Base-by-base conservation (phyloP, 129 eudicot species). In the Flaveria brownii region DNA sequence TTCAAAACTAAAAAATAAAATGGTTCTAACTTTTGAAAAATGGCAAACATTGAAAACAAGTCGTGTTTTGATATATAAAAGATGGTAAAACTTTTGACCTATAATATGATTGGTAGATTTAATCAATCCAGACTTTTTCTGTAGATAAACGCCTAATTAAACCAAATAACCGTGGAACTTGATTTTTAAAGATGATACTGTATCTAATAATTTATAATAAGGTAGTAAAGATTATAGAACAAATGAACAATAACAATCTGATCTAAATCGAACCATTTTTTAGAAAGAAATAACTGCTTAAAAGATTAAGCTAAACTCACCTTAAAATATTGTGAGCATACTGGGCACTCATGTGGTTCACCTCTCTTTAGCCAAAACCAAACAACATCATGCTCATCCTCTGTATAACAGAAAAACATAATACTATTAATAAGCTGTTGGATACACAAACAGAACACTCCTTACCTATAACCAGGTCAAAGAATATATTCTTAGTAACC, bases 341-440 rank as follows among this genome's bases (percentile, higher is more conserved):
- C 99, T 67, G 97, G 99, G 85, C 97, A 94, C 66, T 91, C 99
- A 70, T 84, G 90, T 52, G 97, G 83, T 82, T 94, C 82, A 28
- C 86, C 97, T 84, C 91, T 94, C 96, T 91, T 90, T 81, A 94
- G 90, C 97, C 96, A 89, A 84, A 94, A 89, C 99, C 99, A 94
- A 75, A 89, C 97, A 78, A 94, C 96, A 87, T 94, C 99, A 82
- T 93, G 98, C 81, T 93, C 98, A 28, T 91, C 98, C 80, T 93
- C 98, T 93, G 85, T 76, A 54, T 36, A 5, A 62, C 43, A 13
- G 41, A 49, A 52, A 33, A n/a, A 74, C 80, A 28, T 41, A 23
- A n/a, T 1, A 68, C 26, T 45, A 16, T 41, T 26, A 61, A 17
- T 70, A 41, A 52, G 12, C n/a, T 15, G 77, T 17, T 42, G 57